Base-by-base conservation (phyloP, 345 rosid genomes). In the Boechera stricta region DNA sequence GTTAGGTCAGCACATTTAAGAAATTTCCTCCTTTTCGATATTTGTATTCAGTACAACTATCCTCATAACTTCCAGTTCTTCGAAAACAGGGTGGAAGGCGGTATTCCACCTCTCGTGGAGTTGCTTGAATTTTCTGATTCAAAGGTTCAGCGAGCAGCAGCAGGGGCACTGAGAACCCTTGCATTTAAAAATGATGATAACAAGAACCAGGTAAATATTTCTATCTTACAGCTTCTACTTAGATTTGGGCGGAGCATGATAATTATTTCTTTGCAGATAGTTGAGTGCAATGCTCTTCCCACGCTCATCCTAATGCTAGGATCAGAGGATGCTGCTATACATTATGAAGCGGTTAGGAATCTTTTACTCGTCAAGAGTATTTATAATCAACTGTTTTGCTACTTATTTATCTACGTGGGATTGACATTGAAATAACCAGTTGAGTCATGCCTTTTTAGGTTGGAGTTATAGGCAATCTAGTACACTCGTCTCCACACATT, bases 111-210 rank as follows among this genome's bases (percentile, higher is more conserved):
- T 59, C 89, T 95, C 5, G 99, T 93, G 24, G 98, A 93, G 75
- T 85, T 95, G 86, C 97, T 95, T 71, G 96, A 90, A 70, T 91
- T 87, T 82, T 70, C 85, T 64, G 99, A 91, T 72, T 75, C 90
- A 32, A 95, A 95, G 80, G 98, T 95, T 80, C 98, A 95, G 80
- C 91, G 99, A 87, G 97, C 99, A 77, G 94, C 99, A 76, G 99
- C 97, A 48, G 99, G 98, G 69, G 97, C 99, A 53, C 72, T 95
- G 79, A 86, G 99, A 71, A 95, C 99, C 53, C 82, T 95, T 80
- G 99, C 98, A 45, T 95, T 92, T 84, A 95, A 93, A 83, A 95
- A 95, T 18, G 97, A 95, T 75, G 96, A 89, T 56, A 95, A 95
- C 73, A 95, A 95, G 83, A 93, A 90, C 74, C 91, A 86, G 92